Conservation (phyloP, 2,329 filamentous ascomycete species). For the Fusarium proliferatum region DNA sequence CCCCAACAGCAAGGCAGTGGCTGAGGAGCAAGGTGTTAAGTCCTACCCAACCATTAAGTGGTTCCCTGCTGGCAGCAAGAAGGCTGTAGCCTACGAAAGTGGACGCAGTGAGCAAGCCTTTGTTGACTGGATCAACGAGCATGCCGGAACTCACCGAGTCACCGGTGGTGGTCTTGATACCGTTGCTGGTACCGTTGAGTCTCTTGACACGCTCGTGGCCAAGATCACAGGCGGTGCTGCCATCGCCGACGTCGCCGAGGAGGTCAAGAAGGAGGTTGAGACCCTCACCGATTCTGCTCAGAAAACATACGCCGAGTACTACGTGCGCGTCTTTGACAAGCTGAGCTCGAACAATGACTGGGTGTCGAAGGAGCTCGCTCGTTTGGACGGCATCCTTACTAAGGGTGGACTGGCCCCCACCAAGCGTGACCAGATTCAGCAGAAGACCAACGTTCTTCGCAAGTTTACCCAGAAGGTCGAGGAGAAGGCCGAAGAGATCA, state of each 20-base stretch:
- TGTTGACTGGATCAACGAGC: constrained; percentile 84
- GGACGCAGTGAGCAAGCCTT: constrained; percentile 82
- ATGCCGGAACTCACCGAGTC: constrained; percentile 87
- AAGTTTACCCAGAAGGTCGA: constrained; percentile 75
- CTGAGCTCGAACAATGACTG: constrained; percentile 80
- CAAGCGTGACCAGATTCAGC: constrained; percentile 89
- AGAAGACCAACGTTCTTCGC: constrained; percentile 87
- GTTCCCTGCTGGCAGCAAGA: constrained; percentile 87
- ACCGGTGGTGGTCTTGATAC: constrained; percentile 83
- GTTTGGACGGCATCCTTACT: constrained; percentile 81
- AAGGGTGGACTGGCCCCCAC: constrained; percentile 87
- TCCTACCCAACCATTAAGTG: constrained; percentile 98
- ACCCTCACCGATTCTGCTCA: constrained; percentile 70
- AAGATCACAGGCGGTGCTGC: constrained; percentile 75
- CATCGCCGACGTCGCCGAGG: constrained; percentile 72
- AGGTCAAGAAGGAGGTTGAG: constrained; percentile 78
- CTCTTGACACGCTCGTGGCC: constrained; percentile 79
- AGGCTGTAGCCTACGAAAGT: constrained; percentile 76
- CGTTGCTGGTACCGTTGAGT: constrained; percentile 83
- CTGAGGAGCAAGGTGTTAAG: constrained; percentile 79
- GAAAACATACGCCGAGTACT: constrained; percentile 91
- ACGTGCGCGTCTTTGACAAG: constrained; percentile 91
- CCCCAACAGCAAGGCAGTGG: constrained; percentile 82
- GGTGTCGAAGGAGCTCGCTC: constrained; percentile 84
- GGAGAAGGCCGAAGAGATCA: constrained; percentile 71